These are phyloP conservation scores for Oryza glaberrima DNA, from an alignment of 176 grass and related monocot species.

Conservation along the genomic window DNA sequence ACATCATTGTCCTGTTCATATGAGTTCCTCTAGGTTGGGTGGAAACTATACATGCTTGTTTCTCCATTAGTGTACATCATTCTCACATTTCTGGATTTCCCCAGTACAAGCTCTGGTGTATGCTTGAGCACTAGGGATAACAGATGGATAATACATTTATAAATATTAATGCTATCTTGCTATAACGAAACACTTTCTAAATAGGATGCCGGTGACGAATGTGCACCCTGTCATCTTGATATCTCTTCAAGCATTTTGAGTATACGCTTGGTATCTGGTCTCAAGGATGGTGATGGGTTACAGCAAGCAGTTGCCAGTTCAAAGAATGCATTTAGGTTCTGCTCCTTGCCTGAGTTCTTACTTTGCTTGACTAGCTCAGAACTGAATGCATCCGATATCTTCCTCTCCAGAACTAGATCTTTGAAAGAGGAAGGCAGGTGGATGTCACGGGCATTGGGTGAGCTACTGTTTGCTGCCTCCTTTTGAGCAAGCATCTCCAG, in stretches of 20 bases:
- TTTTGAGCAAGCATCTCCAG: slow-evolving; percentile 89
- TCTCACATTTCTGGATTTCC: neutral
- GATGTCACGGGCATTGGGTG: slow-evolving; percentile 54
- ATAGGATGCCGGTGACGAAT: neutral
- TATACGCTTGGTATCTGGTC: slow-evolving; percentile 65
- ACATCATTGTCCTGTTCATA: neutral
- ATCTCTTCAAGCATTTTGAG: slow-evolving; percentile 69
- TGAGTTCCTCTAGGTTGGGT: slow-evolving; percentile 19
- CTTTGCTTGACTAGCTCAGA: slow-evolving; percentile 59
- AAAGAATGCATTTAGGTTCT: slow-evolving; percentile 53
- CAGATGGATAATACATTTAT: slow-evolving; percentile 22
- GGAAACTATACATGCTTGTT: slow-evolving; percentile 39
- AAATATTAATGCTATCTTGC: slow-evolving; percentile 42
- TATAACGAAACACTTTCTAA: slow-evolving; percentile 23
- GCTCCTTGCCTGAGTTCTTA: slow-evolving; percentile 55
- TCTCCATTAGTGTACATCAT: slow-evolving; percentile 14
- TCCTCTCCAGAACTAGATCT: slow-evolving; percentile 75
- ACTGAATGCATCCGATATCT: slow-evolving; percentile 63
- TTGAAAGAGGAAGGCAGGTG: slow-evolving; percentile 66
- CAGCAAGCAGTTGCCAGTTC: slow-evolving; percentile 65
- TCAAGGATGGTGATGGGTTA: slow-evolving; percentile 72
- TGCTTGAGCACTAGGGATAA: slow-evolving; percentile 21
- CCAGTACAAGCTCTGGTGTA: slow-evolving; percentile 20
- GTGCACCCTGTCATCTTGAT: slow-evolving; percentile 30
- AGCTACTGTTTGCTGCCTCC: slow-evolving; percentile 42